Conservation (phyloP, 176 grass and related monocot species). For the Rhynchospora breviuscula region DNA sequence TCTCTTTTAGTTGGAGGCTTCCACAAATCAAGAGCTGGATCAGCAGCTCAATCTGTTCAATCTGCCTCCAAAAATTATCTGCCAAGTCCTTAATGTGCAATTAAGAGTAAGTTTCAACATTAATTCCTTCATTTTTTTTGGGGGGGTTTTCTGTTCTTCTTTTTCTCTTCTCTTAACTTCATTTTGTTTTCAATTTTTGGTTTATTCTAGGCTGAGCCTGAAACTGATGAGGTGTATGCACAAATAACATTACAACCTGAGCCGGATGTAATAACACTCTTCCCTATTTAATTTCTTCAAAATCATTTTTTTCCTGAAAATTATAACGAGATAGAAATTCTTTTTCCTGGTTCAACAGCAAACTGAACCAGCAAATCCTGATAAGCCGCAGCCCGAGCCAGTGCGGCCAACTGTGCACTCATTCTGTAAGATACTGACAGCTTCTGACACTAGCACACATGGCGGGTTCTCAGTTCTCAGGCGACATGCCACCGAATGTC, state of each 20-base stretch:
- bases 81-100: constrained; percentile 77
- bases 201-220: constrained; percentile 60
- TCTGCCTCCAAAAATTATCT: constrained; percentile 85
- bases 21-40: constrained; percentile 51
- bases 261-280: constrained; percentile 41
- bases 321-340: neutral
- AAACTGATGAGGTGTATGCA: constrained; percentile 92
- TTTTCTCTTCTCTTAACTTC: neutral
- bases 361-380: constrained; percentile 36
- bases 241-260: constrained; percentile 84
- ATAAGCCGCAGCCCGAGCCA: constrained; percentile 35
- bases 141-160: neutral
- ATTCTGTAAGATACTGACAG: constrained; percentile 83
- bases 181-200: neutral
- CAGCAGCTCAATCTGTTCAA: constrained; percentile 49
- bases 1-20: constrained; percentile 47
- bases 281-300: neutral
- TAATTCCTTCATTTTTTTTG: neutral
- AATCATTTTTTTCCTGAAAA: neutral
- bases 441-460: constrained; percentile 81
- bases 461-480: constrained; percentile 79
- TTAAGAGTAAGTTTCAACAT: constrained; percentile 46
- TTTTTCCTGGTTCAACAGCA: constrained; percentile 35
- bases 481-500: constrained; percentile 69
- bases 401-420: constrained; percentile 43